phyloP scores from a whole-genome alignment of 2,329 filamentous ascomycete genomes.

The Xylaria sp. region DNA sequence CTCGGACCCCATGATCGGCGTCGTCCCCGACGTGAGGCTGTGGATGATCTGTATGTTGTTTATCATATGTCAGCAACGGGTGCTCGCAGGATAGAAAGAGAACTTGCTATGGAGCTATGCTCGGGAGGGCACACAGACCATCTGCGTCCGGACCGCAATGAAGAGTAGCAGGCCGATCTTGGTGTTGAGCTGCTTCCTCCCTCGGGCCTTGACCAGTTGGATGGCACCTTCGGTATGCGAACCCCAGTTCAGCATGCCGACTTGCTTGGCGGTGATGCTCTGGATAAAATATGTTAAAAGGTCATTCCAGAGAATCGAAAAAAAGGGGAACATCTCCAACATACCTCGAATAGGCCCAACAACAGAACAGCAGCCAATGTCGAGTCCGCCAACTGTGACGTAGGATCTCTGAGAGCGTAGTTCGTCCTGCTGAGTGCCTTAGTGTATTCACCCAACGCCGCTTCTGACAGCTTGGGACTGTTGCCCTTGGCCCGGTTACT shows the following conservation, averaged over 20 bases:
- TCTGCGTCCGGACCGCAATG: constrained; percentile 61
- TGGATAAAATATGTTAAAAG: constrained; percentile 12
- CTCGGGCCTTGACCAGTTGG: constrained; percentile 60
- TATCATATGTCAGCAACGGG: background rate
- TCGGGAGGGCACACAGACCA: constrained; percentile 46
- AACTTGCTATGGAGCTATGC: too few species aligned
- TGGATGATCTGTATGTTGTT: constrained; percentile 52
- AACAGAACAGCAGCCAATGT: constrained; percentile 63
- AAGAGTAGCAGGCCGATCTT: constrained; percentile 59
- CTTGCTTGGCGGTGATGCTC: constrained; percentile 58
- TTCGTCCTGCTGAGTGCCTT: constrained; percentile 58
- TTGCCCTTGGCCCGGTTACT: constrained; percentile 50
- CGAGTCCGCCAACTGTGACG: constrained; percentile 54
- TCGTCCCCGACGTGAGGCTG: constrained; percentile 55
- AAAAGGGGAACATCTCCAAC: constrained; percentile 7
- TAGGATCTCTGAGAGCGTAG: constrained; percentile 54
- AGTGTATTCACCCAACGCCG: constrained; percentile 56
- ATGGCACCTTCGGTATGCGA: constrained; percentile 68
- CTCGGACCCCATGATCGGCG: constrained; percentile 56
- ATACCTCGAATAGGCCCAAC: constrained; percentile 61
- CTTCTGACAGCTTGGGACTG: constrained; percentile 39
- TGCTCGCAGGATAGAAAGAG: too few species aligned
- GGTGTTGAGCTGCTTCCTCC: constrained; percentile 57
- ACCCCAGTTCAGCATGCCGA: constrained; percentile 61
- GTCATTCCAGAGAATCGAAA: constrained; percentile 9